A percentile compares a stretch with the other conserved stretches of the same genome.
Conservation (phyloP, 1,139 yeast species). For the Diutina siamensis region DNA sequence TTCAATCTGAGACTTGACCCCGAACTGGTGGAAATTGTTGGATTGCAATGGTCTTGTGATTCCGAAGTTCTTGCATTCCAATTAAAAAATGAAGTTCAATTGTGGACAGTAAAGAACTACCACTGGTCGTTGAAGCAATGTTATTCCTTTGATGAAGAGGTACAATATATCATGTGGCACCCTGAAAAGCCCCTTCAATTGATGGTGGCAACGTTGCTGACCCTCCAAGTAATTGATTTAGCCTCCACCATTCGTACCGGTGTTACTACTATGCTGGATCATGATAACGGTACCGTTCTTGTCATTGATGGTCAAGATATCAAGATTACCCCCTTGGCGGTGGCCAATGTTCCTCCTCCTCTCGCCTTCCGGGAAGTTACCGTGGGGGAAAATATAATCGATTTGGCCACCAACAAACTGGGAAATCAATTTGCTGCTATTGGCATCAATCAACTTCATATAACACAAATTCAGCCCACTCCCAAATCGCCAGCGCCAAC, state of each 20-base stretch:
- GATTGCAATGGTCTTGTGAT: constrained; percentile 70
- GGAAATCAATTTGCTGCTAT: constrained; percentile 43
- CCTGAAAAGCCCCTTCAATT: constrained; percentile 78
- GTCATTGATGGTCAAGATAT: constrained; percentile 74
- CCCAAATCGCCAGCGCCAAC: neutral
- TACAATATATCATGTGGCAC: constrained; percentile 63
- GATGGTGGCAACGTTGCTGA: constrained; percentile 23
- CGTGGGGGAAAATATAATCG: constrained; percentile 39
- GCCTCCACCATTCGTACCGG: constrained; percentile 58
- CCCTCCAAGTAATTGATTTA: constrained; percentile 57
- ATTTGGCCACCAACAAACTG: constrained; percentile 52
- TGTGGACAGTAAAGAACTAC: constrained; percentile 89
- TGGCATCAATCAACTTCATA: neutral
- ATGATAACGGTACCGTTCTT: constrained; percentile 66
- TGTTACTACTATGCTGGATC: constrained; percentile 45
- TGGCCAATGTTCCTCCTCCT: constrained; percentile 96
- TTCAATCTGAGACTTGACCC: constrained; percentile 58
- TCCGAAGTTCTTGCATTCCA: constrained; percentile 71
- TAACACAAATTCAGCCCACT: neutral
- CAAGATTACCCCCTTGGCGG: constrained; percentile 68
- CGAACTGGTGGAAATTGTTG: constrained; percentile 30
- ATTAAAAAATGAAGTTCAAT: constrained; percentile 48
- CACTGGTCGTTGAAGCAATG: constrained; percentile 94
- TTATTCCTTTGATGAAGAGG: constrained; percentile 14
- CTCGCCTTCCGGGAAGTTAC: constrained; percentile 60